Evolutionary conservation across 148 eudicot species (phyloP), one percentile per base, ranked within the genome.

Genomic region (Chenopodium quinoa): DNA sequence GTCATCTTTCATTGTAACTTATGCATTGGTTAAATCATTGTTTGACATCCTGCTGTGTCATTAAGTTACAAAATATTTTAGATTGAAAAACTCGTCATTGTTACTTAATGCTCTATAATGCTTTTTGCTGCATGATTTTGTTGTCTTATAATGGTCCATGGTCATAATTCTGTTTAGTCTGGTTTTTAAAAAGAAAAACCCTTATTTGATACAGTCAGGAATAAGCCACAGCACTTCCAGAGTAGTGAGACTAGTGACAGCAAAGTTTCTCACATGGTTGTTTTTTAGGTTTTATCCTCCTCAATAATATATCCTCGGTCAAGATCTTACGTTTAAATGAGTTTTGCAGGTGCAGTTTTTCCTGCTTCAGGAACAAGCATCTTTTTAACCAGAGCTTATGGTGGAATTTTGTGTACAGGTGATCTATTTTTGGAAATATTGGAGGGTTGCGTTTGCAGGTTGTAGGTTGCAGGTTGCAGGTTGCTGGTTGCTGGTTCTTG

Each of bases 331-430:
- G 0, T 40, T 12, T 7, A 44, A 13, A 54, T 72, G 81, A 69
- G 87, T 88, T 86, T 77, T 89, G 90, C 90, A 88, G 90, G 84
- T 89, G 87, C 90, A 86, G 93, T 85, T 83, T 77, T 81, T 80
- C 92, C 91, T 85, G 88, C 89, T 84, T 80, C 76, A 82, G 76
- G 79, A 75, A 79, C 85, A 81, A 81, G 75, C 48, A 58, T 52
- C 78, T 47, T 76, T 63, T 75, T 81, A 70, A 73, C 79, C 11
- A 27, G 66, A 67, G 74, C 82, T 88, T 76, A 79, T 60, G 37
- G 50, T 83, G 79, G 70, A 54, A 82, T 73, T 79, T 81, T 87
- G 27, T 86, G 86, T 81, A 84, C 88, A 86, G 86, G 90, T 82
- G 4, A 56, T 77, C 66, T 52, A 14, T 23, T 62, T 78, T 78